Evolutionary conservation across 2,329 filamentous ascomycete species (phyloP).

Genomic region (Alternaria angustiovoidea): DNA sequence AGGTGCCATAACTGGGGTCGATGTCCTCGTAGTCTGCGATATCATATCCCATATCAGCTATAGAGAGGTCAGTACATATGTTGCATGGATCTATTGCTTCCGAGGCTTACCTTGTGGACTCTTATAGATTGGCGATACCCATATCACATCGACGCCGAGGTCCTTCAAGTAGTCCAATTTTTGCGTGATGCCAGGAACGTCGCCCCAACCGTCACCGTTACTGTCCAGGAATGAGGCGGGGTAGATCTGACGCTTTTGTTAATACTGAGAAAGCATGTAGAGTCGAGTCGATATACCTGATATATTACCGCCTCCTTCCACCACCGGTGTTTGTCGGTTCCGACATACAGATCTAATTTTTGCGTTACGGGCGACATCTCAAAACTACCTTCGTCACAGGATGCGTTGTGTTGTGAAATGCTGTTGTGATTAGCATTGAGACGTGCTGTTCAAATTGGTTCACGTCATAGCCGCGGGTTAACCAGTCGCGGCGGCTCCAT

Average conservation of each 20-base stretch:
- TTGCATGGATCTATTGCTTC: not conserved
- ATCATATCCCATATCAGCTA: constrained; percentile 53
- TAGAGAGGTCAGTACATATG: not conserved
- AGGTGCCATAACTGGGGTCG: constrained; percentile 50
- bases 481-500: constrained; percentile 4
- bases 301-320: constrained; percentile 70
- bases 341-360: constrained; percentile 39
- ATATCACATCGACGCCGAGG: constrained; percentile 53
- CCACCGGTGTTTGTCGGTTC: constrained; percentile 55
- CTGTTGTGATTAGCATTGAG: not conserved
- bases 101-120: constrained; percentile 47
- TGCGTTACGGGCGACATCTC: constrained; percentile 14
- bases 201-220: constrained; percentile 64
- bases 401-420: not conserved
- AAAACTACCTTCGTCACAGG: not conserved
- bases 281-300: constrained; percentile 46
- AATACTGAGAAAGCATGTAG: not conserved
- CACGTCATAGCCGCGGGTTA: constrained; percentile 14
- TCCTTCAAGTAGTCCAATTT: constrained; percentile 64
- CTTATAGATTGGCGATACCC: constrained; percentile 55
- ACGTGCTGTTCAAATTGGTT: constrained; percentile 3
- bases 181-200: constrained; percentile 65
- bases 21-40: constrained; percentile 53
- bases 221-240: constrained; percentile 68
- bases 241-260: constrained; percentile 55